These are phyloP conservation scores for Penicillium silybi DNA, from an alignment of 495 filamentous ascomycete species.

Conservation along the genomic window DNA sequence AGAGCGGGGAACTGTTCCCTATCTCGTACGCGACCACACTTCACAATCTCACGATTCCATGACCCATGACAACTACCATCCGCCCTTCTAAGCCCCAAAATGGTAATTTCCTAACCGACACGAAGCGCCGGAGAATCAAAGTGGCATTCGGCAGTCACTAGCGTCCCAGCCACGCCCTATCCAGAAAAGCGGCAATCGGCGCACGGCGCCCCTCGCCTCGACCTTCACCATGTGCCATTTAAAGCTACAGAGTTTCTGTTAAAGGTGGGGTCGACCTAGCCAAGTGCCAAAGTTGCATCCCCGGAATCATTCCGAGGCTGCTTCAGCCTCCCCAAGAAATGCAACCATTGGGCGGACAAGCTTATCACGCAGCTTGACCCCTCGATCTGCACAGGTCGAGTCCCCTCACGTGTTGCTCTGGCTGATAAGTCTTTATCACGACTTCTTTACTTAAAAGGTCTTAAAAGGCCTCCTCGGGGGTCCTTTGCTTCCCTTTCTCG, in stretches of 20 bases:
- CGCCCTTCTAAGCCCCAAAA: too few relatives aligned
- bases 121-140: neutral
- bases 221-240: slow-evolving; percentile 6
- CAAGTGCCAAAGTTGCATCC: neutral
- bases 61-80: too few relatives aligned
- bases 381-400: slow-evolving; percentile 5
- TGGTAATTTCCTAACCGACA: too few relatives aligned
- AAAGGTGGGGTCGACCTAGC: neutral
- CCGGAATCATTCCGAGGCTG: slow-evolving; percentile 7
- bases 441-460: too few relatives aligned
- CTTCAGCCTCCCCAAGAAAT: neutral
- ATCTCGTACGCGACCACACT: neutral
- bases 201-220: slow-evolving; percentile 4
- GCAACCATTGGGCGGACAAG: slow-evolving; percentile 6
- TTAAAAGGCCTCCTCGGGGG: too few relatives aligned
- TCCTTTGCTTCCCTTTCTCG: too few relatives aligned
- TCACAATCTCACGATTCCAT: too few relatives aligned
- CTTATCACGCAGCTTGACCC: slow-evolving; percentile 11
- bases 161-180: neutral
- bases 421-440: neutral
- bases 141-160: neutral
- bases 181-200: neutral
- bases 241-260: neutral
- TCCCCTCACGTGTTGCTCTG: too few relatives aligned
- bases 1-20: neutral